Percentiles rank a stretch among this genome's conserved stretches.
phyloP scores from a whole-genome alignment of 2,329 filamentous ascomycete species.

The Raffaelea ambrosiae region DNA sequence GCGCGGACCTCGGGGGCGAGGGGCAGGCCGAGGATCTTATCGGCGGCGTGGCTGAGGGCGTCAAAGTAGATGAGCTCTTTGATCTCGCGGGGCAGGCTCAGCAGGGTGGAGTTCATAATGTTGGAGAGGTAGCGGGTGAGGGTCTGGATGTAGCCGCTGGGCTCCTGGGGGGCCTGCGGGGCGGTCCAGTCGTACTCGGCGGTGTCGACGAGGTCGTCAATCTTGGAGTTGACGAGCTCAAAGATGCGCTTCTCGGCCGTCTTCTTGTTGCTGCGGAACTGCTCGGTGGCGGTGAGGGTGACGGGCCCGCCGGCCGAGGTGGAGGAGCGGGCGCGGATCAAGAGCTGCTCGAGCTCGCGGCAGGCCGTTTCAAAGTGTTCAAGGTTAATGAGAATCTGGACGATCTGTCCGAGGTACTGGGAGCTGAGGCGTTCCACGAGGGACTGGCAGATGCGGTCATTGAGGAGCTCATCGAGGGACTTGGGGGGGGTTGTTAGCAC shows the following conservation, averaged over 20 bases:
- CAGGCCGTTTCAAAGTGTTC: constrained; percentile 96
- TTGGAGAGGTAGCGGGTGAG: constrained; percentile 87
- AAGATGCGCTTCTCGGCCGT: constrained; percentile 96
- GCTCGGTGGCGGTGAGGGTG: constrained; percentile 70
- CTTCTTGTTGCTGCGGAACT: constrained; percentile 87
- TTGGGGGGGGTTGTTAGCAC: constrained; percentile 25
- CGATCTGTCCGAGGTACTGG: constrained; percentile 94
- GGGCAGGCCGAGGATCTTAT: constrained; percentile 68
- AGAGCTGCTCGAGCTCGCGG: constrained; percentile 74
- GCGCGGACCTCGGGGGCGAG: constrained; percentile 70
- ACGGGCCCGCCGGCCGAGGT: constrained; percentile 73
- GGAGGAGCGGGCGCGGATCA: constrained; percentile 77
- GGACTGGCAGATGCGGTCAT: constrained; percentile 81
- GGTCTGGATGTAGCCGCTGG: constrained; percentile 92
- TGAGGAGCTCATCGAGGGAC: constrained; percentile 92
- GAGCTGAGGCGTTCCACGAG: constrained; percentile 82
- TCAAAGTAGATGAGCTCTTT: constrained; percentile 98
- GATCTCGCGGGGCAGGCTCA: constrained; percentile 89
- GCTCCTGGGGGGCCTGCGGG: constrained; percentile 55
- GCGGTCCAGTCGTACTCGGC: constrained; percentile 87
- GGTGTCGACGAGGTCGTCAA: constrained; percentile 93
- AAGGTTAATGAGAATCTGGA: constrained; percentile 95
- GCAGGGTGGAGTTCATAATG: constrained; percentile 90
- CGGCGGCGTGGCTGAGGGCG: constrained; percentile 81
- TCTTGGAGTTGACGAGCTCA: constrained; percentile 96